These are phyloP conservation scores for Aspergillus fischeri DNA, from an alignment of 2,329 filamentous ascomycete genomes.

Conservation along the genomic window DNA sequence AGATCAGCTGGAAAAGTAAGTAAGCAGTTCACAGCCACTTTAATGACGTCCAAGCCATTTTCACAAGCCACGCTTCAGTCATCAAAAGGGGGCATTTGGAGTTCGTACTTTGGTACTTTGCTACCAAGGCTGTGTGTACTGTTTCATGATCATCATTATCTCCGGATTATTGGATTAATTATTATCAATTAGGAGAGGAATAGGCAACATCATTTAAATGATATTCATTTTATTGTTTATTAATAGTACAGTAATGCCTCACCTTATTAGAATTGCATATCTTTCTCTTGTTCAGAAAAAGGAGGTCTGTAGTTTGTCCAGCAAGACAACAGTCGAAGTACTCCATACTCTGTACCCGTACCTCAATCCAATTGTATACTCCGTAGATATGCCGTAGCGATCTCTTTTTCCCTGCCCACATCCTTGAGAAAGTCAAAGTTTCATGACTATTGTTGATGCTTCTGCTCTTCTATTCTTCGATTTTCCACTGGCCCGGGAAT, in stretches of 20 bases:
- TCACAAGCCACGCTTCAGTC: background rate
- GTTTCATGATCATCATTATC: background rate
- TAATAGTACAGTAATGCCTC: background rate
- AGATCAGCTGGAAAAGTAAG: background rate
- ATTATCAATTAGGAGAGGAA: background rate
- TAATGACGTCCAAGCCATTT: background rate
- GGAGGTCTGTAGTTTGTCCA: background rate
- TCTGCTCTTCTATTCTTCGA: background rate
- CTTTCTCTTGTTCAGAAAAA: background rate
- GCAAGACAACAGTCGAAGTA: background rate
- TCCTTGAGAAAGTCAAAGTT: background rate
- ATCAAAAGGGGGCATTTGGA: background rate
- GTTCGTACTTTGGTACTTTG: background rate
- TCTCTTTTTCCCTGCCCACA: too few species aligned
- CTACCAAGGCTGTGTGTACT: background rate
- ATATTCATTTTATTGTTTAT: background rate
- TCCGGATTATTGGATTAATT: background rate
- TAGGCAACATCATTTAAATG: background rate
- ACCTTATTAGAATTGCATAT: background rate
- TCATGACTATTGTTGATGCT: background rate
- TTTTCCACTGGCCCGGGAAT: constrained; percentile 9
- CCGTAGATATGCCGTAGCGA: background rate
- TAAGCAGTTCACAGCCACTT: background rate
- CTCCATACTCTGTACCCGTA: background rate
- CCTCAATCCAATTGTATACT: background rate